A percentile compares a stretch with the other conserved stretches of the same genome.
Evolutionary conservation across 345 rosid genomes (phyloP).

Genomic region (Camelina laxa): DNA sequence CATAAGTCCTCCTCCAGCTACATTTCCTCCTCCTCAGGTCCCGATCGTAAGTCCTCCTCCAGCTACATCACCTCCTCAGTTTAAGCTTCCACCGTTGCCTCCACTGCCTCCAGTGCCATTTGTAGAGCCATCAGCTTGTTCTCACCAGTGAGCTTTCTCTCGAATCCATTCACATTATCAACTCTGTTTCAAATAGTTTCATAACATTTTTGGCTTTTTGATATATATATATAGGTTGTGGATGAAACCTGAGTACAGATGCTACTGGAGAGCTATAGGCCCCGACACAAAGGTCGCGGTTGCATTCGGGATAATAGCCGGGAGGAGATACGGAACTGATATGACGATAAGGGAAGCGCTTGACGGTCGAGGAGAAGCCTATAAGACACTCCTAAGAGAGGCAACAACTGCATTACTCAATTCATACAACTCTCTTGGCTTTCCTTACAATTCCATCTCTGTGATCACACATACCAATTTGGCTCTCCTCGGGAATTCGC

Average conservation of each 20-base stretch:
- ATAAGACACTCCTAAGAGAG: slow-evolving; percentile 80
- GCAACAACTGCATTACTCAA: slow-evolving; percentile 82
- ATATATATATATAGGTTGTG: slow-evolving; percentile 53
- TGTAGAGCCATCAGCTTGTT: slow-evolving; percentile 75
- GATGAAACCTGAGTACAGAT: slow-evolving; percentile 70
- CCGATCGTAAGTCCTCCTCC: slow-evolving; percentile 46
- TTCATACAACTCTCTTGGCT: slow-evolving; percentile 70
- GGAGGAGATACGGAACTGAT: slow-evolving; percentile 60
- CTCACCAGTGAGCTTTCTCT: slow-evolving; percentile 66
- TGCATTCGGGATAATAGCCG: slow-evolving; percentile 67
- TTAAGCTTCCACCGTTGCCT: slow-evolving; percentile 63
- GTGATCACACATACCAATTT: slow-evolving; percentile 58
- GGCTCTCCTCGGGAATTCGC: slow-evolving; percentile 66
- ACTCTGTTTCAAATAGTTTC: slow-evolving; percentile 10
- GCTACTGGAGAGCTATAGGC: slow-evolving; percentile 75
- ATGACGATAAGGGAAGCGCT: slow-evolving; percentile 68
- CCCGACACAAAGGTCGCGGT: slow-evolving; percentile 71
- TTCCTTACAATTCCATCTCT: slow-evolving; percentile 55
- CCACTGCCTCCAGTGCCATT: slow-evolving; percentile 62
- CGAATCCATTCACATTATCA: background rate
- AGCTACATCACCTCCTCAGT: slow-evolving; percentile 54
- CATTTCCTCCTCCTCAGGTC: slow-evolving; percentile 39
- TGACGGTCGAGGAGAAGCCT: slow-evolving; percentile 73
- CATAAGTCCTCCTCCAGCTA: slow-evolving; percentile 17
- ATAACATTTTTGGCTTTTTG: slow-evolving; percentile 26